Conservation (phyloP, 208 protist species). For the Trypanosoma mega region DNA sequence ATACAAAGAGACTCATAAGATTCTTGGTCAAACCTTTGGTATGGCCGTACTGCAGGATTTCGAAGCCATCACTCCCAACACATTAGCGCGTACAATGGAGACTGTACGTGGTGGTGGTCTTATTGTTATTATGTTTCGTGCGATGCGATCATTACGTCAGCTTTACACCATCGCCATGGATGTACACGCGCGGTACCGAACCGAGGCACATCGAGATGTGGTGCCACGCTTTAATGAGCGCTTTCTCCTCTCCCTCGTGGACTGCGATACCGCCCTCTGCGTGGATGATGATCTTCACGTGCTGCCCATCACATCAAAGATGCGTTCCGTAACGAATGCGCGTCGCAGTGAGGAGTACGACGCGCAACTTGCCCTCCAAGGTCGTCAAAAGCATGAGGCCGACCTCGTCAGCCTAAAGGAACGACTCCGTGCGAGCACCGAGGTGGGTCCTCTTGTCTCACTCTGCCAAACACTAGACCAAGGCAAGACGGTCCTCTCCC, state of each 20-base stretch:
- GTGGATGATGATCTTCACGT: conserved; percentile 99
- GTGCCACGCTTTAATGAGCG: conserved; percentile 99
- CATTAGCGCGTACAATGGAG: conserved; percentile 99
- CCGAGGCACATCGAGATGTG: conserved; percentile 86
- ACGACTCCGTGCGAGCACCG: conserved; percentile 63
- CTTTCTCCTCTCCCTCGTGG: conserved; percentile 97
- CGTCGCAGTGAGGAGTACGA: conserved; percentile 42
- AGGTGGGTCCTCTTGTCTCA: conserved; percentile 92
- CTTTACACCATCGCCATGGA: conserved; percentile 99
- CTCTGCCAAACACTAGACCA: conserved; percentile 96
- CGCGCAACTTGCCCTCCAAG: conserved; percentile 63
- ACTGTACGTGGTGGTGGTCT: conserved; percentile 99
- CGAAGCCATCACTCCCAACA: conserved; percentile 99
- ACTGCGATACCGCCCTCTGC: conserved; percentile 94
- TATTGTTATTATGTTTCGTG: conserved; percentile 97
- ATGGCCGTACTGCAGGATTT: conserved; percentile 99
- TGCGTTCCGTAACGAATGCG: conserved; percentile 52
- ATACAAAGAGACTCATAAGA: conserved; percentile 98
- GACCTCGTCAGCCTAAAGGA: conserved; percentile 81
- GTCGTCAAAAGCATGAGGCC: conserved; percentile 78
- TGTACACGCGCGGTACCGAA: conserved; percentile 94
- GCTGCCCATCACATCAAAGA: conserved; percentile 95
- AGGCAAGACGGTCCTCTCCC: conserved; percentile 96
- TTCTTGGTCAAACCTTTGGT: conserved; percentile 99
- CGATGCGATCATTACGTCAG: conserved; percentile 96